A percentile compares a stretch with the other conserved stretches of the same genome.
Conservation (phyloP, 805 yeast species). For the Sugiyamaella chiloensis region DNA sequence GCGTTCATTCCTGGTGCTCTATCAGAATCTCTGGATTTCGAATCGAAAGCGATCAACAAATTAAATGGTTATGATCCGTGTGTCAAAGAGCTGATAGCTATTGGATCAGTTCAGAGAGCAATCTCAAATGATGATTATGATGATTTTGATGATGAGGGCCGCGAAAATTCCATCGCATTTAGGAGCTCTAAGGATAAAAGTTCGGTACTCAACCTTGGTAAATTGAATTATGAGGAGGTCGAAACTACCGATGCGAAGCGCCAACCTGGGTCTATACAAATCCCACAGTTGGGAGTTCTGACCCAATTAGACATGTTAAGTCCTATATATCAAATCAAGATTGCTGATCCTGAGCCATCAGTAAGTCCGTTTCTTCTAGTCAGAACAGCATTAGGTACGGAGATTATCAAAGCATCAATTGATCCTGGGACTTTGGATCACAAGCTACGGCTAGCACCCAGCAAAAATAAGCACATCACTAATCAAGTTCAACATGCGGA, state of each 20-base stretch:
- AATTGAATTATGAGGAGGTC: not conserved
- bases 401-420: not conserved
- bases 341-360: slow-evolving; percentile 18
- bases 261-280: not conserved
- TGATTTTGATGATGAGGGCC: slow-evolving; percentile 1
- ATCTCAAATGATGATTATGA: not conserved
- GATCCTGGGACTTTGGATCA: no score
- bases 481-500: slow-evolving; percentile 30
- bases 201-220: not conserved
- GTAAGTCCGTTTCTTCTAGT: slow-evolving; percentile 18
- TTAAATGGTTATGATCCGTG: slow-evolving; percentile 18
- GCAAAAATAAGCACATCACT: no score
- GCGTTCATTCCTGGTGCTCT: slow-evolving; percentile 13
- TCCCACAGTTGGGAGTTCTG: slow-evolving; percentile 6
- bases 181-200: not conserved
- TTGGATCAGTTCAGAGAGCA: slow-evolving; percentile 5
- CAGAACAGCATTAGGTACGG: slow-evolving; percentile 19
- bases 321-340: slow-evolving; percentile 16
- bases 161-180: slow-evolving; percentile 3
- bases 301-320: slow-evolving; percentile 13
- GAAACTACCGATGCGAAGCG: not conserved
- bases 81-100: slow-evolving; percentile 11
- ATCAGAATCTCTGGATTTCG: slow-evolving; percentile 7
- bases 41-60: slow-evolving; percentile 11
- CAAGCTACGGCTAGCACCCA: no score